Percentiles rank a stretch among this genome's conserved stretches.
Evolutionary conservation across 345 rosid genomes (phyloP).

Genomic region (Brassica juncea): DNA sequence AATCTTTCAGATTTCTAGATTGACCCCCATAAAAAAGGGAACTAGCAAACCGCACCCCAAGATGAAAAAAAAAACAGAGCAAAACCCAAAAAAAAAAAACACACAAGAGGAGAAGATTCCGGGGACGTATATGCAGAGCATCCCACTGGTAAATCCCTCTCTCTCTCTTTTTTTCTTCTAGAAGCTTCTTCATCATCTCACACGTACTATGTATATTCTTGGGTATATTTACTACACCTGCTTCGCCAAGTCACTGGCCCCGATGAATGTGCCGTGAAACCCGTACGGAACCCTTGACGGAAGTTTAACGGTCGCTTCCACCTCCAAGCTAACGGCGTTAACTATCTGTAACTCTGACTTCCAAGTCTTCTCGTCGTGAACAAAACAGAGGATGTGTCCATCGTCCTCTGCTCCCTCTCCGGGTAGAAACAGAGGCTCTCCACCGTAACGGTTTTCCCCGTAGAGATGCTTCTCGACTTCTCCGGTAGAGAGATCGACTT

Average conservation of each 20-base stretch:
- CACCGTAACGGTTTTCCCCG: slow-evolving; percentile 66
- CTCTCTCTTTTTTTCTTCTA: slow-evolving; percentile 41
- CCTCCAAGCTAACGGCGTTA: slow-evolving; percentile 56
- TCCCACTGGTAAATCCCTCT: slow-evolving; percentile 68
- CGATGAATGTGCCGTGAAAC: slow-evolving; percentile 79
- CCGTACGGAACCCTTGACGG: slow-evolving; percentile 92
- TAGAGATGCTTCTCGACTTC: slow-evolving; percentile 58
- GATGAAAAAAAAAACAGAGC: slow-evolving; percentile 1
- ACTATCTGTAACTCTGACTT: slow-evolving; percentile 78
- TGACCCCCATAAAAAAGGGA: slow-evolving; percentile 38
- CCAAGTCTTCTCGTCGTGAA: slow-evolving; percentile 77
- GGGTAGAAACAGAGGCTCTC: slow-evolving; percentile 78
- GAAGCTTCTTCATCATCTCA: slow-evolving; percentile 14
- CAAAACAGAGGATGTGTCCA: slow-evolving; percentile 66
- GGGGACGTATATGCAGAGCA: slow-evolving; percentile 66
- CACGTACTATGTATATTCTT: slow-evolving; percentile 1
- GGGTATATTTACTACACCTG: slow-evolving; percentile 44
- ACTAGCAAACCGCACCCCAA: slow-evolving; percentile 18
- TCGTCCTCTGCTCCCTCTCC: slow-evolving; percentile 55
- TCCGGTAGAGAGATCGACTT: slow-evolving; percentile 65
- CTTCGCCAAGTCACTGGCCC: slow-evolving; percentile 50
- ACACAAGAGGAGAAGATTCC: slow-evolving; percentile 56
- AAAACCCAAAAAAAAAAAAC: slow-evolving; percentile 1
- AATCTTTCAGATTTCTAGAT: slow-evolving; percentile 43
- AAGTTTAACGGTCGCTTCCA: slow-evolving; percentile 64